phyloP scores from a whole-genome alignment of 2,329 filamentous ascomycete species.

The Fusarium bactridioides region DNA sequence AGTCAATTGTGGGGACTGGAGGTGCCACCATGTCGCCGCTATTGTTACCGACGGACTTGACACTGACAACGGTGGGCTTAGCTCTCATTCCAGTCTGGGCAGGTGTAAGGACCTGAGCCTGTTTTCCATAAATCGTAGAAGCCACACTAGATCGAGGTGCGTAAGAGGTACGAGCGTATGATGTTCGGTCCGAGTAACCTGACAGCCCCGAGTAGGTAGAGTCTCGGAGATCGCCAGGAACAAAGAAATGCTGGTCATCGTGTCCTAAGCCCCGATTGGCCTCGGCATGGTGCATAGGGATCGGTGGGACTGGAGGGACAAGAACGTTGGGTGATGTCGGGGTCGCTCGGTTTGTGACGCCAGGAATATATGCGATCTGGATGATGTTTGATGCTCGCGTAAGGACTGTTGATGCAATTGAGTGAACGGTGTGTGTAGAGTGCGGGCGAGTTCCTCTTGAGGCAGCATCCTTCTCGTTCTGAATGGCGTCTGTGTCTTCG shows the following conservation, averaged over 20 bases:
- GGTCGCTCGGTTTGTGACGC: constrained; percentile 90
- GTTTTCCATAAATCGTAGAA: constrained; percentile 92
- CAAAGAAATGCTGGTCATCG: constrained; percentile 90
- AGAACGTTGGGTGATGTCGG: constrained; percentile 82
- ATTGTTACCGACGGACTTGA: constrained; percentile 73
- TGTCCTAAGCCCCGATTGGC: constrained; percentile 57
- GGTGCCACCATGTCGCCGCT: constrained; percentile 66
- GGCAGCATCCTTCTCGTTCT: constrained; percentile 56
- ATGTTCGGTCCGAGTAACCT: constrained; percentile 67
- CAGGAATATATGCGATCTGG: constrained; percentile 98
- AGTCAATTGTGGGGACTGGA: constrained; percentile 77
- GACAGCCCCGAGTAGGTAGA: constrained; percentile 87
- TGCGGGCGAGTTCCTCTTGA: constrained; percentile 63
- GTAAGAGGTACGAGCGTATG: constrained; percentile 66
- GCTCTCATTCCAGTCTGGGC: constrained; percentile 87
- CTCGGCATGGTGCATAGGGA: constrained; percentile 72
- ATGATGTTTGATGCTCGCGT: constrained; percentile 98
- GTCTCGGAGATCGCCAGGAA: constrained; percentile 87
- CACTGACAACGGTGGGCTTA: constrained; percentile 92
- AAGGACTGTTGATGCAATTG: constrained; percentile 93
- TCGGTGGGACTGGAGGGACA: constrained; percentile 92
- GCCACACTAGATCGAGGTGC: constrained; percentile 78
- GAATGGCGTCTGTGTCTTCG: constrained; percentile 58
- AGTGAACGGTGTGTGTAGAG: constrained; percentile 86
- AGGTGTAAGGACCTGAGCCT: constrained; percentile 81